Evolutionary conservation across 2,329 filamentous ascomycete species (phyloP).

Genomic region (Diaporthe aspalathi): DNA sequence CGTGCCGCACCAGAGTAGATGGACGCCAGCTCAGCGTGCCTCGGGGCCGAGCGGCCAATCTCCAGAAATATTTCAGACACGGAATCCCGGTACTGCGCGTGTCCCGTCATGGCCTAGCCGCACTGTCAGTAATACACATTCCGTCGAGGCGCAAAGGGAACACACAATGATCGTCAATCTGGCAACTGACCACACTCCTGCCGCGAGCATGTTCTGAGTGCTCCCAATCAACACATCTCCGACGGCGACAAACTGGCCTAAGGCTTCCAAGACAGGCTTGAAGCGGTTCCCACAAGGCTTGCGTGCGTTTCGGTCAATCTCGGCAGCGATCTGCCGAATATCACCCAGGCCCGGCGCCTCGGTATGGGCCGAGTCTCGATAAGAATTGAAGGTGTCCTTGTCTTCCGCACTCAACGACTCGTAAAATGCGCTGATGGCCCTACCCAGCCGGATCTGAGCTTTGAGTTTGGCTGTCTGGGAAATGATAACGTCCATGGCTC

Average conservation of each 20-base stretch:
- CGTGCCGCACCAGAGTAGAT: neutral
- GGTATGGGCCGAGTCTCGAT: neutral
- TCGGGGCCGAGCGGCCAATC: neutral
- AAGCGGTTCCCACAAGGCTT: neutral
- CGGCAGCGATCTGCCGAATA: neutral
- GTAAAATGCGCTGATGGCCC: neutral
- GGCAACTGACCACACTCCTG: constrained; percentile 2
- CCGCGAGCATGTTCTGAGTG: constrained; percentile 7
- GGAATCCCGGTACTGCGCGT: neutral
- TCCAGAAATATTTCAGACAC: neutral
- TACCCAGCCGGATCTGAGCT: neutral
- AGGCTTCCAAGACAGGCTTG: neutral
- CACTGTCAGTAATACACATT: neutral
- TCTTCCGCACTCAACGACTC: neutral
- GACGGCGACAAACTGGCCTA: neutral
- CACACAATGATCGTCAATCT: neutral
- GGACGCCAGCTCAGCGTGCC: neutral
- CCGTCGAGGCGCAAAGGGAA: neutral
- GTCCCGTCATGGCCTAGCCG: neutral
- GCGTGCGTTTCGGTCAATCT: constrained; percentile 1
- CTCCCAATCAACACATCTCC: neutral
- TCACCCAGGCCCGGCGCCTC: neutral
- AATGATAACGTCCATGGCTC: neutral
- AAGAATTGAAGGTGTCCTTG: neutral
- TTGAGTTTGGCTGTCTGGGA: neutral